These are phyloP conservation scores for Gonium pectorale DNA, from an alignment of 139 green algal genomes.

Conservation along the genomic window DNA sequence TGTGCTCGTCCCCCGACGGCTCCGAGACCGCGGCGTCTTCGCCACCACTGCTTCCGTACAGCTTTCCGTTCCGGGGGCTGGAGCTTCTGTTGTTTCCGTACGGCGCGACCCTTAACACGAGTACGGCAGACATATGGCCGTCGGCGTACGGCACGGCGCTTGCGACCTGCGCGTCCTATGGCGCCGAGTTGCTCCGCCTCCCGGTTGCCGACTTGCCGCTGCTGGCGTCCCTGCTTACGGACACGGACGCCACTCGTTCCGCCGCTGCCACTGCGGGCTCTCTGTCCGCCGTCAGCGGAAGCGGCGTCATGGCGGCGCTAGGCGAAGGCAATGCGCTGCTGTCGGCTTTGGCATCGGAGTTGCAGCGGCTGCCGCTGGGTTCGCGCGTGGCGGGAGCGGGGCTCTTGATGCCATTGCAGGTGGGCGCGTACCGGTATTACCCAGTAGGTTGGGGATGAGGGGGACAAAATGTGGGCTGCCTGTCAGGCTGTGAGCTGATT, in stretches of 20 bases:
- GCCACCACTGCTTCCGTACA: slow-evolving; percentile 38
- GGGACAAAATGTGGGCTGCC: too few relatives aligned
- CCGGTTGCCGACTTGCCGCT: background rate
- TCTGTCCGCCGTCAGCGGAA: background rate
- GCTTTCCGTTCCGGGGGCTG: slow-evolving; percentile 6
- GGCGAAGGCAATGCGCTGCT: background rate
- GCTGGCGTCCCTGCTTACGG: background rate
- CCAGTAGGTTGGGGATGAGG: too few relatives aligned
- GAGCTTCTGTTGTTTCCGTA: slow-evolving; percentile 36
- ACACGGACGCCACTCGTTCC: background rate
- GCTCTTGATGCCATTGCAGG: slow-evolving; percentile 5
- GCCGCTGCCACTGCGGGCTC: background rate
- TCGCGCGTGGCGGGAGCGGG: background rate
- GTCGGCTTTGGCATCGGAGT: background rate
- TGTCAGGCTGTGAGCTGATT: too few relatives aligned
- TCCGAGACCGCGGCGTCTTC: background rate
- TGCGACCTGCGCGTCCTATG: slow-evolving; percentile 25
- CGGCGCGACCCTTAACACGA: slow-evolving; percentile 6
- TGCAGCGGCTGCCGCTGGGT: slow-evolving; percentile 20
- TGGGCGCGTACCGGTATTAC: too few relatives aligned
- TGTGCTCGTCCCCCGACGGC: background rate
- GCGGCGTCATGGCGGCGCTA: background rate
- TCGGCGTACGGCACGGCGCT: background rate
- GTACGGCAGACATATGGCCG: background rate
- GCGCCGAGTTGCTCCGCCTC: slow-evolving; percentile 8